Percentiles rank a stretch among this genome's conserved stretches.
These are phyloP conservation scores for Pontederia paniculata DNA, from an alignment of 176 grass and related monocot genomes.

Conservation along the genomic window DNA sequence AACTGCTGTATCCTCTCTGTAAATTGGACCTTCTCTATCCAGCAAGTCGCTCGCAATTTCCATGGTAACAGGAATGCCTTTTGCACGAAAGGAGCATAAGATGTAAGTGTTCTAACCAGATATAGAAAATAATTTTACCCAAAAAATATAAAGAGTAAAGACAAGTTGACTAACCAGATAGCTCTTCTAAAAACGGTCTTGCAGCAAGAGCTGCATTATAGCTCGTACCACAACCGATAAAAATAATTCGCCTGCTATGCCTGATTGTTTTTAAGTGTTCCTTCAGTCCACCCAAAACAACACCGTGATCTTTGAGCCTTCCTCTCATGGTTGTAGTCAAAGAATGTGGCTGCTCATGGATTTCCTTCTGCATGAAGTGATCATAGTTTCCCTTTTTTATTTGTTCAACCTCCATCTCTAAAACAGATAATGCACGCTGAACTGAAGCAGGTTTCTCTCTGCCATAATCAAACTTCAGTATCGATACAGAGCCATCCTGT, in stretches of 20 bases:
- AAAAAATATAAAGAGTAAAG: conserved; percentile 9
- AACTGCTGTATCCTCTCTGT: conserved; percentile 70
- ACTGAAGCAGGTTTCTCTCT: conserved; percentile 86
- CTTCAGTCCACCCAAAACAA: conserved; percentile 86
- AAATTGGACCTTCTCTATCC: conserved; percentile 79
- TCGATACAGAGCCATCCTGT: conserved; percentile 79
- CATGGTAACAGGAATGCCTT: conserved; percentile 85
- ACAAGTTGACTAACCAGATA: conserved; percentile 40
- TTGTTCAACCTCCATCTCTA: conserved; percentile 98
- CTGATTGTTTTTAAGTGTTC: conserved; percentile 80
- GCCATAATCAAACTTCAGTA: conserved; percentile 66
- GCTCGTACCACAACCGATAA: conserved; percentile 94
- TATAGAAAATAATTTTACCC: background rate
- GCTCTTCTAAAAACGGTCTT: conserved; percentile 80
- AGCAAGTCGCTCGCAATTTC: conserved; percentile 82
- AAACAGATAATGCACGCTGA: conserved; percentile 80
- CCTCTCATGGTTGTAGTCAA: conserved; percentile 91
- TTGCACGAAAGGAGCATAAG: background rate
- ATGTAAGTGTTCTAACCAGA: conserved; percentile 6
- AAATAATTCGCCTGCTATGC: conserved; percentile 64
- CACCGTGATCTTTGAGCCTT: conserved; percentile 58
- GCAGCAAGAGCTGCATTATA: conserved; percentile 80
- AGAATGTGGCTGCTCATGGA: conserved; percentile 81
- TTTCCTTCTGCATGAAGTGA: conserved; percentile 98
- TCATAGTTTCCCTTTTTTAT: conserved; percentile 95